Conservation (phyloP, 768 basidiomycete species). For the Cystobasidiopsis lactophilus region DNA sequence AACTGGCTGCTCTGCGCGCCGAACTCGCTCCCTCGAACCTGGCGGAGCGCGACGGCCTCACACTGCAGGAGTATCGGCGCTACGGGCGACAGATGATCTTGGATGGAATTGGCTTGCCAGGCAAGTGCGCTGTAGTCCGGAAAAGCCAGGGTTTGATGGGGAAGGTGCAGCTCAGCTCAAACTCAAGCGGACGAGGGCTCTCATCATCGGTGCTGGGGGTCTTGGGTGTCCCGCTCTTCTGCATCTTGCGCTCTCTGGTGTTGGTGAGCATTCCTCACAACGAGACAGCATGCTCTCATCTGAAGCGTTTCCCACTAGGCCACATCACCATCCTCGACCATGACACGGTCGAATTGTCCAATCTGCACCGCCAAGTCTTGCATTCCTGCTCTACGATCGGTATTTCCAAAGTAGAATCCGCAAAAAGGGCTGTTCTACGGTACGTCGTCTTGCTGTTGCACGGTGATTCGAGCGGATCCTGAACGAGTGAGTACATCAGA, state of each 20-base stretch:
- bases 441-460: background rate
- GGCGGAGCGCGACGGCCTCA: background rate
- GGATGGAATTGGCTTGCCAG: conserved; percentile 63
- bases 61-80: conserved; percentile 47
- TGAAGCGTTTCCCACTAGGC: conserved; percentile 30
- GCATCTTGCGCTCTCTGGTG: conserved; percentile 75
- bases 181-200: conserved; percentile 48
- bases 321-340: conserved; percentile 69
- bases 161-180: conserved; percentile 49
- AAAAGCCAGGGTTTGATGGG: background rate
- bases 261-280: conserved; percentile 39
- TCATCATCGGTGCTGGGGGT: conserved; percentile 84
- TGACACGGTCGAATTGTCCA: conserved; percentile 66
- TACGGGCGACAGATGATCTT: conserved; percentile 97
- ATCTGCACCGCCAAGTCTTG: conserved; percentile 80
- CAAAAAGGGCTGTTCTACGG: conserved; percentile 33
- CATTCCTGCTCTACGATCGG: conserved; percentile 53
- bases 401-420: conserved; percentile 59
- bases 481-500: no score
- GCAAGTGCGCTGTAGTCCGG: conserved; percentile 30
- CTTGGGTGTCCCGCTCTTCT: conserved; percentile 88
- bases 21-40: no score
- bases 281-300: background rate
- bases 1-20: no score
- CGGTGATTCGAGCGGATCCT: background rate